A percentile compares a stretch with the other conserved stretches of the same genome.
These are phyloP conservation scores for Fusarium sp. DNA, from an alignment of 2,329 filamentous ascomycete genomes.

Conservation along the genomic window DNA sequence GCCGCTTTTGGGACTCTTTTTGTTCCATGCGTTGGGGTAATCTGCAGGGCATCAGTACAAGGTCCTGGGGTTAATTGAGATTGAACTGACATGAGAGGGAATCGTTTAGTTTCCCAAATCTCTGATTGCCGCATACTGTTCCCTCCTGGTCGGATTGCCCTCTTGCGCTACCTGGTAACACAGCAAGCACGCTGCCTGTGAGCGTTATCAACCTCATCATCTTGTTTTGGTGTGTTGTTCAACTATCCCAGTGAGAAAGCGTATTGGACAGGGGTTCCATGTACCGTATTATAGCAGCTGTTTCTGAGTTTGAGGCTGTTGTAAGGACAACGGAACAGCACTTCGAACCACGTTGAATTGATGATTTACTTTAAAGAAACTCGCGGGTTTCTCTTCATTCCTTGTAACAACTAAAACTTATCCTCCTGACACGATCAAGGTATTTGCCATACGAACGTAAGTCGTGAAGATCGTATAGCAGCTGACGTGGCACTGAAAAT, in stretches of 20 bases:
- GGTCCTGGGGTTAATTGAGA: background rate
- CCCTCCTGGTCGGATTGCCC: background rate
- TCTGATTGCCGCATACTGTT: constrained; percentile 24
- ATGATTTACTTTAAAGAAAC: background rate
- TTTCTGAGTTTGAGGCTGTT: constrained; percentile 15
- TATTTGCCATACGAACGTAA: background rate
- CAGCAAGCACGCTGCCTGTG: background rate
- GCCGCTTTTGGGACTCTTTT: constrained; percentile 40
- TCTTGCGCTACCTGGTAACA: background rate
- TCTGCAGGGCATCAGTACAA: constrained; percentile 29
- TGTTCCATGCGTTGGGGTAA: constrained; percentile 47
- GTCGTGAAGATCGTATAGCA: background rate
- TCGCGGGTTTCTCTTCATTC: background rate
- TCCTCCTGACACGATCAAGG: background rate
- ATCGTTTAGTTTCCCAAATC: constrained; percentile 31
- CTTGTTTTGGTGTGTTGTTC: background rate
- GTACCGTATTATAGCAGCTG: background rate
- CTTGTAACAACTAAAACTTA: background rate
- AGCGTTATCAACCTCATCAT: constrained; percentile 10
- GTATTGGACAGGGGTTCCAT: background rate
- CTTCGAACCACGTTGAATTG: background rate
- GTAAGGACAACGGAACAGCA: constrained; percentile 21
- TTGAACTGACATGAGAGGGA: constrained; percentile 31
- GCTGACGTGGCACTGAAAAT: constrained; percentile 28
- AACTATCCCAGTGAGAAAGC: background rate